phyloP scores from a whole-genome alignment of 2,329 filamentous ascomycete species.

The Thermoascus crustaceus region DNA sequence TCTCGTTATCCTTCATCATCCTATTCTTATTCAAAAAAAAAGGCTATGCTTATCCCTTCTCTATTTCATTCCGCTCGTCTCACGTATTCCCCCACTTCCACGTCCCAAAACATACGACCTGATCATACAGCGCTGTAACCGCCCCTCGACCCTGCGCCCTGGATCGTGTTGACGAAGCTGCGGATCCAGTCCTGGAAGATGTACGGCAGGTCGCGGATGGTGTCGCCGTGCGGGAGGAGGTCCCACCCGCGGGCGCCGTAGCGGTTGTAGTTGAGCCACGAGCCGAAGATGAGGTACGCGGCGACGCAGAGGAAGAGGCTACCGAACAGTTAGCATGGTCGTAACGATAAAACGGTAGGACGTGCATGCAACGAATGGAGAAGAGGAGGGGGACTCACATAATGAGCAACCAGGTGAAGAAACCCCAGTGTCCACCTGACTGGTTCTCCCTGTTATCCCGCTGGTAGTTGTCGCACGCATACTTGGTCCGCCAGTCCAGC shows the following conservation, averaged over 20 bases:
- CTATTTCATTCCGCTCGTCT: too few relatives aligned
- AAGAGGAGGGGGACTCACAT: slow-evolving; percentile 57
- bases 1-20: too few relatives aligned
- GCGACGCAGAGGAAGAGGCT: slow-evolving; percentile 80
- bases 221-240: slow-evolving; percentile 83
- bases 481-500: slow-evolving; percentile 78
- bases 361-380: background rate
- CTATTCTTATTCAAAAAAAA: too few relatives aligned
- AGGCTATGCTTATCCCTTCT: too few relatives aligned
- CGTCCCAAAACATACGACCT: slow-evolving; percentile 2
- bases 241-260: slow-evolving; percentile 95
- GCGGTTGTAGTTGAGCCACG: slow-evolving; percentile 97
- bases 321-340: too few relatives aligned
- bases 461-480: slow-evolving; percentile 63
- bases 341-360: too few relatives aligned
- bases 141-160: slow-evolving; percentile 73
- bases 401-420: slow-evolving; percentile 95
- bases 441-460: slow-evolving; percentile 37
- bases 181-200: slow-evolving; percentile 81
- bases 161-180: slow-evolving; percentile 71
- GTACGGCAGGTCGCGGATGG: slow-evolving; percentile 85
- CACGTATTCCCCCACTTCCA: too few relatives aligned
- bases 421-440: slow-evolving; percentile 65
- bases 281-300: slow-evolving; percentile 91
- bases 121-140: slow-evolving; percentile 86